Evolutionary conservation across 257 asterid genomes (phyloP).

Genomic region (Solanum dulcamara): DNA sequence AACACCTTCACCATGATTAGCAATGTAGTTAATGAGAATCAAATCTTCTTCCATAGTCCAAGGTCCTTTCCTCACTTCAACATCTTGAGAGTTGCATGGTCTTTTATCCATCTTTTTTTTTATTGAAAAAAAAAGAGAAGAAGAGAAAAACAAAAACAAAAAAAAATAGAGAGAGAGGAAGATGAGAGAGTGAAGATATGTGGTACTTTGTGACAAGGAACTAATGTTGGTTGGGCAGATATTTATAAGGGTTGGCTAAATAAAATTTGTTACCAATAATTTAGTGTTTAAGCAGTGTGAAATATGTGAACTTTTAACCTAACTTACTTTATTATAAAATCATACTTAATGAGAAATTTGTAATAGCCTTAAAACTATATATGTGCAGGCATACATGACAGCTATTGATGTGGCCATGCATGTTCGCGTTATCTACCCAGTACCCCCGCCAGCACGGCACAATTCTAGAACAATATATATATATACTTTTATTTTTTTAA

Average conservation of each 20-base stretch:
- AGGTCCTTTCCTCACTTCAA: constrained; percentile 95
- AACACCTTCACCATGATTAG: constrained; percentile 98
- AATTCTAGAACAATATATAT: neutral
- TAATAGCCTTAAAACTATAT: neutral
- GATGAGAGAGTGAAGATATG: neutral
- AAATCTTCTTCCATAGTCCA: constrained; percentile 99
- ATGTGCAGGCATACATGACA: neutral
- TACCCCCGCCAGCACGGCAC: neutral
- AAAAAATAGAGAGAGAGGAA: neutral
- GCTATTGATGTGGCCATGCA: neutral
- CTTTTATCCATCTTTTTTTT: constrained; percentile 46
- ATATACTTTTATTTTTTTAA: no score
- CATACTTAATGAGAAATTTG: neutral
- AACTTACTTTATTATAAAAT: constrained; percentile 30
- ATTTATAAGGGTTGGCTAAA: constrained; percentile 50
- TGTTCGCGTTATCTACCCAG: neutral
- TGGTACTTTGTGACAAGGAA: constrained; percentile 18
- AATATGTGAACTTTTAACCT: constrained; percentile 37
- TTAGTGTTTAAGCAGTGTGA: constrained; percentile 21
- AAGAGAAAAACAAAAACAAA: neutral
- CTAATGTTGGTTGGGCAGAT: constrained; percentile 31
- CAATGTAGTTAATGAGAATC: constrained; percentile 87
- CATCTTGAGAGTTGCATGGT: constrained; percentile 71
- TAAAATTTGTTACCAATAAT: constrained; percentile 6
- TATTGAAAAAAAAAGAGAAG: neutral